These are phyloP conservation scores for Rhizopogon hawkerae DNA, from an alignment of 1,284 basidiomycete genomes.

Conservation along the genomic window DNA sequence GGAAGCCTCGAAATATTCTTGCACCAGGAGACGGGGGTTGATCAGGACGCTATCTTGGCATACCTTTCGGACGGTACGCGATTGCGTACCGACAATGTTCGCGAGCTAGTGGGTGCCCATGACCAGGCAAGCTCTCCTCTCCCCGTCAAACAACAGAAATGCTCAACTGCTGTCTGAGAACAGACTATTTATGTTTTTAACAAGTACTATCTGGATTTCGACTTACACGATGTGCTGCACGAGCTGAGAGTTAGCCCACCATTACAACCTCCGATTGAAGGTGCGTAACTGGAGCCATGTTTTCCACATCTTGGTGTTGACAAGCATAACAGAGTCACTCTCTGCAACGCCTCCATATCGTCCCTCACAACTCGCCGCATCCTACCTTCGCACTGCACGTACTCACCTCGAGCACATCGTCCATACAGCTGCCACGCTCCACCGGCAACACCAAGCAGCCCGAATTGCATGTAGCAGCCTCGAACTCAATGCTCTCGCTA, in stretches of 20 bases:
- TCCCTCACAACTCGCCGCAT: slow-evolving; percentile 52
- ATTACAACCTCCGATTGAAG: slow-evolving; percentile 60
- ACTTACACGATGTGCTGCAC: slow-evolving; percentile 51
- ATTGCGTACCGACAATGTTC: slow-evolving; percentile 56
- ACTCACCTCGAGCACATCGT: slow-evolving; percentile 53
- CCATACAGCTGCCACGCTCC: slow-evolving; percentile 42
- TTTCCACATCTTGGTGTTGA: slow-evolving; percentile 1
- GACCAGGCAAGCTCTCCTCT: slow-evolving; percentile 47
- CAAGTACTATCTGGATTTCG: slow-evolving; percentile 63
- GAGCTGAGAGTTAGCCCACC: slow-evolving; percentile 51
- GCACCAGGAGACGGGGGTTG: slow-evolving; percentile 57
- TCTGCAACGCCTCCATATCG: slow-evolving; percentile 64
- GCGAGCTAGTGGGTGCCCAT: slow-evolving; percentile 61
- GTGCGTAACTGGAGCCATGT: slow-evolving; percentile 27
- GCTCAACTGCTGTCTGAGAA: neutral
- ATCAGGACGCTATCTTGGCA: slow-evolving; percentile 58
- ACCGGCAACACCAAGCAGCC: slow-evolving; percentile 56
- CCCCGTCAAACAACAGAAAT: neutral
- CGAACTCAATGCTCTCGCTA: slow-evolving; percentile 60
- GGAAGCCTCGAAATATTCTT: slow-evolving; percentile 60
- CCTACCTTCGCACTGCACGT: slow-evolving; percentile 55
- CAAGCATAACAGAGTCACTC: slow-evolving; percentile 41
- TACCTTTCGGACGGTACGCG: slow-evolving; percentile 70
- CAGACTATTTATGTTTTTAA: slow-evolving; percentile 75
- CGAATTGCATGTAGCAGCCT: slow-evolving; percentile 60